These are phyloP conservation scores for Stereum hirsutum DNA, from an alignment of 1,284 basidiomycete genomes.

Conservation along the genomic window DNA sequence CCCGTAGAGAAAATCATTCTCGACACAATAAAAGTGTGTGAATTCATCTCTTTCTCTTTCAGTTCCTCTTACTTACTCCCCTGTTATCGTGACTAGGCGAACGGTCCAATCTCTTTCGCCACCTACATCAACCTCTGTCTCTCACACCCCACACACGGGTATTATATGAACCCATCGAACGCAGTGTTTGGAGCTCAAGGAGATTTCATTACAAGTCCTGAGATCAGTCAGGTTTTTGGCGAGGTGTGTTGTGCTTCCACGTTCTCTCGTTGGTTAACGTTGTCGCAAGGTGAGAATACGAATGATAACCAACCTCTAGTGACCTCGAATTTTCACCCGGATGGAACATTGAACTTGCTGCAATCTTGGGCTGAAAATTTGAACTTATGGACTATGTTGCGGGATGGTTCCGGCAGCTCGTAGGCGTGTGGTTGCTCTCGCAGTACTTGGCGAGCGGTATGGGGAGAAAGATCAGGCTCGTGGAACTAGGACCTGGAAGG, in stretches of 20 bases:
- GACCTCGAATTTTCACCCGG: too few species aligned
- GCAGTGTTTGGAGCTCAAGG: slow-evolving; percentile 82
- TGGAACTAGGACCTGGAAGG: slow-evolving; percentile 92
- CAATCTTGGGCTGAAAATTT: too few species aligned
- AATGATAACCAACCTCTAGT: slow-evolving; percentile 28
- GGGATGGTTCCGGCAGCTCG: too few species aligned
- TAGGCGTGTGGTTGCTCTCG: slow-evolving; percentile 81
- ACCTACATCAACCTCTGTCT: slow-evolving; percentile 88
- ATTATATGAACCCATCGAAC: slow-evolving; percentile 72
- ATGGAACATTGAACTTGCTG: too few species aligned
- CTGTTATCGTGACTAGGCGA: slow-evolving; percentile 40
- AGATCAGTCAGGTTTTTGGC: slow-evolving; percentile 95
- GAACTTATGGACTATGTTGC: too few species aligned
- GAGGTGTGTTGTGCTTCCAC: slow-evolving; percentile 52
- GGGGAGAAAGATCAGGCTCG: slow-evolving; percentile 52
- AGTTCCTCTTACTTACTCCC: background rate
- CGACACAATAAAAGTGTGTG: slow-evolving; percentile 55
- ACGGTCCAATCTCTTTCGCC: slow-evolving; percentile 80
- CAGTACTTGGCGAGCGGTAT: slow-evolving; percentile 62
- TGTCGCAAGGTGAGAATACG: slow-evolving; percentile 8
- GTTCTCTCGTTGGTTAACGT: slow-evolving; percentile 14
- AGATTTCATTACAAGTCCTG: slow-evolving; percentile 96
- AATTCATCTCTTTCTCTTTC: background rate
- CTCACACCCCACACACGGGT: slow-evolving; percentile 80
- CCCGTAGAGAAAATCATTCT: slow-evolving; percentile 56